These are phyloP conservation scores for Sporothrix pseudoabietina DNA, from an alignment of 2,329 filamentous ascomycete genomes.

Conservation along the genomic window DNA sequence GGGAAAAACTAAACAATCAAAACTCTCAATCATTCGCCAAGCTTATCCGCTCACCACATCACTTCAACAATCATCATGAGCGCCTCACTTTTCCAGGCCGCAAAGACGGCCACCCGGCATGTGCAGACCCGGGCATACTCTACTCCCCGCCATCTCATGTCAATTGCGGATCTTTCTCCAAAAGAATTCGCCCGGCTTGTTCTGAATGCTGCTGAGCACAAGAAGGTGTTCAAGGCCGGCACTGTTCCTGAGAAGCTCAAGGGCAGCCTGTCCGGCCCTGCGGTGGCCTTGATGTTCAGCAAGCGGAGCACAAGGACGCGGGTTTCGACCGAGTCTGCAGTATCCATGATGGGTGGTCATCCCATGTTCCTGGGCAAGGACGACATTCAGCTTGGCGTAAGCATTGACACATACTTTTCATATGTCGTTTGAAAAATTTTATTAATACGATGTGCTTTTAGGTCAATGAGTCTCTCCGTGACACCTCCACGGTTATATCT, in stretches of 20 bases:
- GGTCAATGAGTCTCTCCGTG: constrained; percentile 93
- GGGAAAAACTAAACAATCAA: background rate
- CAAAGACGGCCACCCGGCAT: constrained; percentile 38
- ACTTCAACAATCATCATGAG: constrained; percentile 29
- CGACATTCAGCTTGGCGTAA: constrained; percentile 90
- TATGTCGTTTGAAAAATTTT: background rate
- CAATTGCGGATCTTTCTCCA: constrained; percentile 81
- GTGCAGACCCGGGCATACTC: constrained; percentile 51
- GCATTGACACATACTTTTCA: constrained; percentile 34
- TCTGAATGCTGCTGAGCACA: constrained; percentile 76
- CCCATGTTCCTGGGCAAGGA: constrained; percentile 96
- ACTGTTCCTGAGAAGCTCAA: constrained; percentile 59
- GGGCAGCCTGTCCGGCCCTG: constrained; percentile 69
- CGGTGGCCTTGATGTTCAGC: constrained; percentile 94
- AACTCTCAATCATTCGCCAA: background rate
- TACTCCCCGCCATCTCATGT: constrained; percentile 81
- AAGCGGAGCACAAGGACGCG: constrained; percentile 93
- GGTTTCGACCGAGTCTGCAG: constrained; percentile 88
- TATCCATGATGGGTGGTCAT: constrained; percentile 84
- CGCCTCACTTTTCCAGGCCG: constrained; percentile 36
- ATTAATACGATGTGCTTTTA: constrained; percentile 39
- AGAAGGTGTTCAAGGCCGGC: constrained; percentile 69
- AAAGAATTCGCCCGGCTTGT: constrained; percentile 80
- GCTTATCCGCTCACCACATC: background rate
- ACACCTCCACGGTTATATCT: constrained; percentile 90